Evolutionary conservation across 2,329 filamentous ascomycete species (phyloP).

Genomic region (Microascus cirrosus): DNA sequence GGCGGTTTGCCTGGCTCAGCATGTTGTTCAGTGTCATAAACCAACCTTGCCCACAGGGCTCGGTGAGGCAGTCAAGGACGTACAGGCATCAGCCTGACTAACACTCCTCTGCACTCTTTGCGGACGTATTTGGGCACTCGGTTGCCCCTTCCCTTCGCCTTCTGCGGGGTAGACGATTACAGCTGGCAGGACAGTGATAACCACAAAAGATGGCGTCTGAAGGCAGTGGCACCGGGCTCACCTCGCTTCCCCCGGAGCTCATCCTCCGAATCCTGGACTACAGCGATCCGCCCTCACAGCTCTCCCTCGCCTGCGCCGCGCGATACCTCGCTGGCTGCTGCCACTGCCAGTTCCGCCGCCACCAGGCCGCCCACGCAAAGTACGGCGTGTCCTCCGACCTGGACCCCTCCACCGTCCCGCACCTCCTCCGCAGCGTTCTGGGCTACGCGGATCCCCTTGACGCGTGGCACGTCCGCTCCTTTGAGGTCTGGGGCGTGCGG

Average conservation of each 20-base stretch:
- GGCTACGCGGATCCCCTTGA: not conserved
- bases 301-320: conserved; percentile 1
- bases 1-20: too few relatives aligned
- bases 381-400: conserved; percentile 1
- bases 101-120: too few relatives aligned
- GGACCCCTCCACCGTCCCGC: not conserved
- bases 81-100: too few relatives aligned
- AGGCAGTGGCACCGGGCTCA: not conserved
- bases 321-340: not conserved
- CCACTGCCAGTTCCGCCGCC: not conserved
- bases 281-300: not conserved
- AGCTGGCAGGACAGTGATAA: too few relatives aligned
- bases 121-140: too few relatives aligned
- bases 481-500: conserved; percentile 3
- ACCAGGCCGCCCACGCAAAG: not conserved
- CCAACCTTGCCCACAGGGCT: too few relatives aligned
- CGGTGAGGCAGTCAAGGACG: too few relatives aligned
- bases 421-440: conserved; percentile 1
- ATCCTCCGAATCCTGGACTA: conserved; percentile 4
- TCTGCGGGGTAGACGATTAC: too few relatives aligned
- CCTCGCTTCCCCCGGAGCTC: conserved; percentile 1
- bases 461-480: conserved; percentile 4
- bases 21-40: too few relatives aligned
- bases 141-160: too few relatives aligned
- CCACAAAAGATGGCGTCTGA: not conserved